Percentiles rank a stretch among this genome's conserved stretches.
Evolutionary conservation across 805 yeast genomes (phyloP).

Genomic region (Saturnispora galanensis): DNA sequence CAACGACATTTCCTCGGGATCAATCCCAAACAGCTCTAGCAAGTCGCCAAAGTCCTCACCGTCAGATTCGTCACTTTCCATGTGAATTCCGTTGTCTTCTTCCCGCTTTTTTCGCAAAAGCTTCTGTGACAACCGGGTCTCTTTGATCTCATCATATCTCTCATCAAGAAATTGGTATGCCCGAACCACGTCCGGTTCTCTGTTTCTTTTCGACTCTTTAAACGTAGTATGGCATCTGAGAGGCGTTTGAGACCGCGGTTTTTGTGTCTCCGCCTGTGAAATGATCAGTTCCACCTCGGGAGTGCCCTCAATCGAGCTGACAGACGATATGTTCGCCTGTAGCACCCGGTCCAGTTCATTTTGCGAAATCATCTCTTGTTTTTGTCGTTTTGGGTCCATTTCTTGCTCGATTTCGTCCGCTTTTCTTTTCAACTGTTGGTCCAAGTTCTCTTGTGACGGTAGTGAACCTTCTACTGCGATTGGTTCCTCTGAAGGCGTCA

Average conservation of each 20-base stretch:
- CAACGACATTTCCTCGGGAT: slow-evolving; percentile 23
- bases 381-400: neutral
- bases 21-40: slow-evolving; percentile 23
- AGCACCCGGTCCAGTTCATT: slow-evolving; percentile 1
- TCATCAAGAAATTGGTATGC: slow-evolving; percentile 21
- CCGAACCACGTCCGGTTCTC: slow-evolving; percentile 19
- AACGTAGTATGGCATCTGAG: neutral
- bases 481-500: neutral
- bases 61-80: slow-evolving; percentile 17
- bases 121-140: slow-evolving; percentile 17
- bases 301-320: slow-evolving; percentile 8
- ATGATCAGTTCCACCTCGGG: slow-evolving; percentile 9
- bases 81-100: slow-evolving; percentile 23
- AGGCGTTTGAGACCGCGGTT: neutral
- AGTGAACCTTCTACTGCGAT: neutral
- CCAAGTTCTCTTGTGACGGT: neutral
- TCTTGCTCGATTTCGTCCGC: neutral
- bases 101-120: slow-evolving; percentile 19
- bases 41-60: slow-evolving; percentile 24
- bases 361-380: neutral
- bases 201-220: neutral
- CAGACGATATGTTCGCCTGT: neutral
- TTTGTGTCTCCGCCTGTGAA: neutral
- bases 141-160: slow-evolving; percentile 16
- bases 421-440: slow-evolving; percentile 2